Evolutionary conservation across 495 filamentous ascomycete species (phyloP).

Genomic region (Daldinia concentrica): DNA sequence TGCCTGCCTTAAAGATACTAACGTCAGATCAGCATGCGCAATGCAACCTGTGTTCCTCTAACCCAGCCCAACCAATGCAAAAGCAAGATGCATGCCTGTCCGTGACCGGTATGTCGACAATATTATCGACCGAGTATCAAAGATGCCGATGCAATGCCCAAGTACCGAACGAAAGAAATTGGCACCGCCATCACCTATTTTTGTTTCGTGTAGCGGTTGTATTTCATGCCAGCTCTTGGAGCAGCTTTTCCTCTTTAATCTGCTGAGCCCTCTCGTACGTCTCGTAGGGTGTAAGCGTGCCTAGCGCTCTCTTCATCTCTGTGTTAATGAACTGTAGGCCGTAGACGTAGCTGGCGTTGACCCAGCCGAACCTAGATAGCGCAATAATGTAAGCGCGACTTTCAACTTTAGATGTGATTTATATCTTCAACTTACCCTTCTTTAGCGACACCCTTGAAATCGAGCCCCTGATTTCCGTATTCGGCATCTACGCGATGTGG

Average conservation of each 20-base stretch:
- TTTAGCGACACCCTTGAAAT: slow-evolving; percentile 92
- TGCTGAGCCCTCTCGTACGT: slow-evolving; percentile 68
- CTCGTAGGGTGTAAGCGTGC: slow-evolving; percentile 82
- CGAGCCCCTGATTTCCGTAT: slow-evolving; percentile 94
- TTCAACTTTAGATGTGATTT: slow-evolving; percentile 1
- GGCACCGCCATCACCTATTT: not conserved
- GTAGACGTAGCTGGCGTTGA: slow-evolving; percentile 94
- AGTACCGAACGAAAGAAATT: slow-evolving; percentile 6
- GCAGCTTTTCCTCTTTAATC: slow-evolving; percentile 54
- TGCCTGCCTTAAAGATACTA: not conserved
- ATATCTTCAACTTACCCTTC: slow-evolving; percentile 79
- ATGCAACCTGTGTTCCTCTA: slow-evolving; percentile 7
- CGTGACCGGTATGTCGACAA: not conserved
- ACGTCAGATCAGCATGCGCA: not conserved
- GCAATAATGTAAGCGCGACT: slow-evolving; percentile 41
- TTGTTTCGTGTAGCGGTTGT: not conserved
- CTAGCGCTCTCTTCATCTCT: slow-evolving; percentile 85
- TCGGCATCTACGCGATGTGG: slow-evolving; percentile 94
- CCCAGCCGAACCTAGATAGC: slow-evolving; percentile 88
- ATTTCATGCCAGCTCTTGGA: slow-evolving; percentile 48
- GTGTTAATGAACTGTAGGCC: slow-evolving; percentile 84
- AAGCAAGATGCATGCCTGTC: slow-evolving; percentile 1
- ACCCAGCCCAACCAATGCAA: slow-evolving; percentile 7
- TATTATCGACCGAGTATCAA: not conserved
- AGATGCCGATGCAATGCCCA: slow-evolving; percentile 7